These are phyloP conservation scores for Globisporangium viniferum DNA, from an alignment of 352 stramenopile genomes.

Conservation along the genomic window DNA sequence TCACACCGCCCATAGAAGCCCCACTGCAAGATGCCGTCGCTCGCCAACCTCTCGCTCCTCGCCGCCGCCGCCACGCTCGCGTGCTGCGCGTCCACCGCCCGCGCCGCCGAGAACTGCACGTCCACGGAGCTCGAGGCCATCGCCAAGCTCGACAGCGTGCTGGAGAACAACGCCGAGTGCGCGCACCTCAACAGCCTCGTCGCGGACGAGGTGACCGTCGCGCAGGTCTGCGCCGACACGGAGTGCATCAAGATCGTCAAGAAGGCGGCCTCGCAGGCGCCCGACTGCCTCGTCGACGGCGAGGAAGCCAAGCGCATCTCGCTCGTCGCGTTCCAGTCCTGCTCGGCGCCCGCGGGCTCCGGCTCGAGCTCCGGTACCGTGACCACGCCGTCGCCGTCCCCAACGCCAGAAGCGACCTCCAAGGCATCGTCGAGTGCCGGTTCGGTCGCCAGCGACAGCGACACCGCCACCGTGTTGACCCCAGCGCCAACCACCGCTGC, in stretches of 20 bases:
- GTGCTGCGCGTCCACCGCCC: background rate
- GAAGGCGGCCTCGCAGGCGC: constrained; percentile 12
- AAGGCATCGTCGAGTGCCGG: background rate
- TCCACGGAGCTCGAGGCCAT: constrained; percentile 5
- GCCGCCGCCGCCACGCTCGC: background rate
- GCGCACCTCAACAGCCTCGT: constrained; percentile 18
- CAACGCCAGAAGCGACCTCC: background rate
- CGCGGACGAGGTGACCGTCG: constrained; percentile 7
- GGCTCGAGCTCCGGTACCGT: too few species aligned
- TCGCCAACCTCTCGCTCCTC: background rate
- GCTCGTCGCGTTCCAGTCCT: constrained; percentile 15
- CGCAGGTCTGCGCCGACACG: constrained; percentile 16
- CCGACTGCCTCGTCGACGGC: constrained; percentile 13
- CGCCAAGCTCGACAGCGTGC: constrained; percentile 10
- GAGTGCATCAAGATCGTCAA: constrained; percentile 16
- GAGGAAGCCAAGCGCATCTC: constrained; percentile 9
- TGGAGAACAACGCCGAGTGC: constrained; percentile 12
- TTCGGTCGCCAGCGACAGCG: constrained; percentile 4
- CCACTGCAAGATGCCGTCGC: constrained; percentile 5
- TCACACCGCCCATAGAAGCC: background rate
- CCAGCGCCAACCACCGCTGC: constrained; percentile 4
- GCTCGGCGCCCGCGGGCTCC: constrained; percentile 2
- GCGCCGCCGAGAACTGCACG: constrained; percentile 14
- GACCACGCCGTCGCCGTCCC: background rate
- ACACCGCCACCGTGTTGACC: background rate